These are phyloP conservation scores for Psilocybe sp. DNA, from an alignment of 768 basidiomycete species.

Conservation along the genomic window DNA sequence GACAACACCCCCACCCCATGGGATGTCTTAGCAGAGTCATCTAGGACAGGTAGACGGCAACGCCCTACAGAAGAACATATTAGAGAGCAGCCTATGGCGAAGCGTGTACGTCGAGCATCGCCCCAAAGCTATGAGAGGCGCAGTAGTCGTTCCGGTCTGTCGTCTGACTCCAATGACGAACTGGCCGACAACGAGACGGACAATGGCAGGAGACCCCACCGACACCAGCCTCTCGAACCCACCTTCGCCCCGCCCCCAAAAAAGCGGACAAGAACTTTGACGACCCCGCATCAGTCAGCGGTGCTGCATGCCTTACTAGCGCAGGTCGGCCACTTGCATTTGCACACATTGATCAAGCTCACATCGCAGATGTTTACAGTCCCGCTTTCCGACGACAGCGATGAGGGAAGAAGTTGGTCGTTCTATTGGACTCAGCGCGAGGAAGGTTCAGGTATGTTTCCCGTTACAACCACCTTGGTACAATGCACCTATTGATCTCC, in stretches of 20 bases:
- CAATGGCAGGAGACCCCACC: conserved; percentile 39
- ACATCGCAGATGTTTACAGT: too few species aligned
- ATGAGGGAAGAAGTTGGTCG: too few species aligned
- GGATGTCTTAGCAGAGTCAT: conserved; percentile 12
- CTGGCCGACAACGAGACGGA: conserved; percentile 62
- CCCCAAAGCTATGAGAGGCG: conserved; percentile 20
- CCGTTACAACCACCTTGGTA: conserved; percentile 7
- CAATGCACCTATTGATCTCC: conserved; percentile 16
- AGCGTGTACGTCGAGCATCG: conserved; percentile 38
- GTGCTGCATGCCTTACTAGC: too few species aligned
- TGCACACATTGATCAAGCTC: too few species aligned
- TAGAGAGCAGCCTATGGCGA: conserved; percentile 38
- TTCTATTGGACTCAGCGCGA: too few species aligned
- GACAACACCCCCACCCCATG: conserved; percentile 10
- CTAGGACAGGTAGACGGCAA: conserved; percentile 21
- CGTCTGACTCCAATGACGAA: too few species aligned
- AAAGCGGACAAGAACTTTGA: conserved; percentile 80
- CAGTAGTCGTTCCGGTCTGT: conserved; percentile 34
- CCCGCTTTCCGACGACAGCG: too few species aligned
- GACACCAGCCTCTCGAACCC: conserved; percentile 32
- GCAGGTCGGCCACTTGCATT: too few species aligned
- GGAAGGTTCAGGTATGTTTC: too few species aligned
- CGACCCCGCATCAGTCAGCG: conserved; percentile 85
- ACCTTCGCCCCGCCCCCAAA: conserved; percentile 61
- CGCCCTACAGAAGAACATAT: conserved; percentile 25